Evolutionary conservation across 441 rosid species (phyloP).

Genomic region (Adansonia rubrostipa): DNA sequence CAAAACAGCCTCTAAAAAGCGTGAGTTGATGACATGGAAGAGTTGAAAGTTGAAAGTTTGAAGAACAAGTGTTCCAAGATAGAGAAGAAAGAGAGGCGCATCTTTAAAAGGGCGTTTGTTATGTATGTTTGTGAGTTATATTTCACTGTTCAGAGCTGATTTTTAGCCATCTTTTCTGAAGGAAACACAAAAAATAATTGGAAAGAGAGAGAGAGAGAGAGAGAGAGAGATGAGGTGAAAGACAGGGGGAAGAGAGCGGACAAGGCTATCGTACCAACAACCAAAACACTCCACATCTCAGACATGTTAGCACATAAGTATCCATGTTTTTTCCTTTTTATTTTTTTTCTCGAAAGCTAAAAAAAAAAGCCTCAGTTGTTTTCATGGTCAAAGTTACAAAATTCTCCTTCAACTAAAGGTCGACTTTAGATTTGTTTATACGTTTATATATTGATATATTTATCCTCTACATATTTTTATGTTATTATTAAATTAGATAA

Average conservation of each 20-base stretch:
- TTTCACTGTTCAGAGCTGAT: slow-evolving; percentile 21
- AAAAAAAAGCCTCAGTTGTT: neutral
- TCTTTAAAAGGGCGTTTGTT: slow-evolving; percentile 29
- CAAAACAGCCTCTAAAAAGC: slow-evolving; percentile 45
- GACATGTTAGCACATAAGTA: slow-evolving; percentile 49
- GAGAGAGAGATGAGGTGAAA: neutral
- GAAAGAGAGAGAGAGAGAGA: slow-evolving; percentile 45
- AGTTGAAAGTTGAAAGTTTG: slow-evolving; percentile 34
- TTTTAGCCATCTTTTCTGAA: slow-evolving; percentile 18
- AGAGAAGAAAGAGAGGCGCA: slow-evolving; percentile 35
- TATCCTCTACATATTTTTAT: too few relatives aligned
- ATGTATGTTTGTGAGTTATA: neutral
- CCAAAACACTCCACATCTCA: slow-evolving; percentile 37
- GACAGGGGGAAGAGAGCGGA: slow-evolving; percentile 22
- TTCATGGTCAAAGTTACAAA: neutral
- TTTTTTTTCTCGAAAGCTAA: too few relatives aligned
- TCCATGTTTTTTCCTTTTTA: slow-evolving; percentile 37
- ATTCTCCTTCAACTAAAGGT: too few relatives aligned
- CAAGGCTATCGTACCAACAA: slow-evolving; percentile 21
- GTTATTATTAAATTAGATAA: too few relatives aligned
- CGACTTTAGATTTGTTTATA: too few relatives aligned
- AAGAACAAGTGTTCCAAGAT: slow-evolving; percentile 26
- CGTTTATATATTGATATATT: too few relatives aligned
- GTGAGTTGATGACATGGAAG: slow-evolving; percentile 43
- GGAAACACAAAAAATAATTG: neutral